phyloP scores from a whole-genome alignment of 208 protist species.

The Acanthamoeba royreba region DNA sequence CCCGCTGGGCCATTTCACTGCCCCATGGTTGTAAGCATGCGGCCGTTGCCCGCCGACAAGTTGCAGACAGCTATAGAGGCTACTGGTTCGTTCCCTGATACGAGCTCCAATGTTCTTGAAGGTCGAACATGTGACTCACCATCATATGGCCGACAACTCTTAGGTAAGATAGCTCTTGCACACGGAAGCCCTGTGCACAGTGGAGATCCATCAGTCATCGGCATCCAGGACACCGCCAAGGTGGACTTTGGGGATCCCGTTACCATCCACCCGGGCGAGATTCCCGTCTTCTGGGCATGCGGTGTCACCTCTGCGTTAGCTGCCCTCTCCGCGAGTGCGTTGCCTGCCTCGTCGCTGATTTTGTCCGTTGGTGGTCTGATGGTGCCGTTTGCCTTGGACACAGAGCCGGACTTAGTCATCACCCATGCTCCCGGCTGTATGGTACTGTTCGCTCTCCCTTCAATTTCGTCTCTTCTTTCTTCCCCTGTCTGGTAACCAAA shows the following conservation, averaged over 20 bases:
- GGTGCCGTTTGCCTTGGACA: no score
- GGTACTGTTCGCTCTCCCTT: neutral
- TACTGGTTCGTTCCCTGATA: neutral
- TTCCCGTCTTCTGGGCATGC: conserved; percentile 54
- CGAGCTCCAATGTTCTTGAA: no score
- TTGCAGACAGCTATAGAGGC: neutral
- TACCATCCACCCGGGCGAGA: neutral
- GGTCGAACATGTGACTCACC: no score
- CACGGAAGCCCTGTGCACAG: conserved; percentile 47
- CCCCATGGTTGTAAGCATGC: conserved; percentile 43
- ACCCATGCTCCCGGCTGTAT: conserved; percentile 17
- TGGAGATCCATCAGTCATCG: conserved; percentile 34
- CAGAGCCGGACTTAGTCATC: neutral
- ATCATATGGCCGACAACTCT: no score
- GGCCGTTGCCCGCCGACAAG: neutral
- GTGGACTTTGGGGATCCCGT: conserved; percentile 55
- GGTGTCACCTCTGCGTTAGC: conserved; percentile 26
- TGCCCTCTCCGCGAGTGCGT: conserved; percentile 6
- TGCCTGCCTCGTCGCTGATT: neutral
- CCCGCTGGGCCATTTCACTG: conserved; percentile 16
- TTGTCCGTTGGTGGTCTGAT: no score
- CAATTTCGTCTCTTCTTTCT: neutral
- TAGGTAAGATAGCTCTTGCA: neutral
- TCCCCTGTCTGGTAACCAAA: neutral
- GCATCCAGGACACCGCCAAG: conserved; percentile 43